A percentile compares a stretch with the other conserved stretches of the same genome.
Conservation (phyloP, 2,329 filamentous ascomycete species). For the Botrytis pseudocinerea region DNA sequence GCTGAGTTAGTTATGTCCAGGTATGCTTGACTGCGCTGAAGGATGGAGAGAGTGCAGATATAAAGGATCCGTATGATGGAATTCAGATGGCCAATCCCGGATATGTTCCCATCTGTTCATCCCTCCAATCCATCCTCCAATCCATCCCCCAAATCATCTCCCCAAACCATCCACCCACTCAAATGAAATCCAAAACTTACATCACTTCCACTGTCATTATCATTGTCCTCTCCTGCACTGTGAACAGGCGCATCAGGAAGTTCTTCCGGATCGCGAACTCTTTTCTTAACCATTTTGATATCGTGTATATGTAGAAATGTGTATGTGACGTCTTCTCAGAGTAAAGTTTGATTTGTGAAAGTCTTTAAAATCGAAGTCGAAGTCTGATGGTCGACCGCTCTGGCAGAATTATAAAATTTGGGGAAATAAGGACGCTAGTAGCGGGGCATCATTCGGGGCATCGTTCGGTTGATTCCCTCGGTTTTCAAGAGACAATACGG, state of each 20-base stretch:
- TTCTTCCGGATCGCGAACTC: slow-evolving; percentile 40
- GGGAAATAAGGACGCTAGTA: slow-evolving; percentile 4
- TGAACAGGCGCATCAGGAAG: slow-evolving; percentile 37
- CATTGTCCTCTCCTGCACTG: slow-evolving; percentile 31
- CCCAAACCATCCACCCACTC: not conserved
- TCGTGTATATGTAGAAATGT: not conserved
- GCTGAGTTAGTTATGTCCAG: not conserved
- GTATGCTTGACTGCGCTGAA: fast-evolving
- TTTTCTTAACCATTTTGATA: slow-evolving; percentile 42
- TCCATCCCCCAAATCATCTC: not conserved
- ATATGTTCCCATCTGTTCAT: no score
- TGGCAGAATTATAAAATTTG: slow-evolving; percentile 12
- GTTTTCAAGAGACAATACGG: not conserved
- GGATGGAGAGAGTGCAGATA: slow-evolving; percentile 10
- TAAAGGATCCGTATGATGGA: not conserved
- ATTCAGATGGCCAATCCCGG: not conserved
- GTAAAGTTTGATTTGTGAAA: not conserved
- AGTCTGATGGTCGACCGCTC: slow-evolving; percentile 1
- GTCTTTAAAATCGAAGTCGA: not conserved
- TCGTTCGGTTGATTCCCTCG: not conserved
- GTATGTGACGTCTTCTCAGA: not conserved
- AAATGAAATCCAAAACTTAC: slow-evolving; percentile 24
- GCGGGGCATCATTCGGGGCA: slow-evolving; percentile 13
- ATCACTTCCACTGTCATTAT: slow-evolving; percentile 40
- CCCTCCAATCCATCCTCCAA: no score